These are phyloP conservation scores for Magnolia sinica DNA, from an alignment of 164 flowering plant species.

Conservation along the genomic window DNA sequence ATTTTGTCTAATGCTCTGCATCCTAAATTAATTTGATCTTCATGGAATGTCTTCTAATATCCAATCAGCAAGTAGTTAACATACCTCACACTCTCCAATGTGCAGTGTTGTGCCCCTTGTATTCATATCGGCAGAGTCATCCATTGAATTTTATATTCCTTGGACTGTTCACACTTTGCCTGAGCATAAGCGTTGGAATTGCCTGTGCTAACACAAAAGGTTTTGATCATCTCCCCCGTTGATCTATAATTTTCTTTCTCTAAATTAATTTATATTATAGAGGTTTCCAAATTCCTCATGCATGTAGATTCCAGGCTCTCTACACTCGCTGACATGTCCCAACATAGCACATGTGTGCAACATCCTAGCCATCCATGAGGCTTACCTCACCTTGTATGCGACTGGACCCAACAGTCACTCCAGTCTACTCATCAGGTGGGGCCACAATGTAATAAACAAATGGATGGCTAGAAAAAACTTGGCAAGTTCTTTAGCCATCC, in stretches of 20 bases:
- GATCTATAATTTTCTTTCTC: not conserved
- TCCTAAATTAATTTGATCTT: not conserved
- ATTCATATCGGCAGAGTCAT: conserved; percentile 86
- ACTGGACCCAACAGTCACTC: not conserved
- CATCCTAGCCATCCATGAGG: not conserved
- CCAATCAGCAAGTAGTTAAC: conserved; percentile 7
- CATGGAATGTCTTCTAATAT: not conserved
- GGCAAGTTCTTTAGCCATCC: not conserved
- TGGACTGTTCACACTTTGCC: conserved; percentile 75
- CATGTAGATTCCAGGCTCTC: not conserved
- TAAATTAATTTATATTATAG: not conserved
- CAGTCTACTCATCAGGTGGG: not conserved
- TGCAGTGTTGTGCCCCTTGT: conserved; percentile 89
- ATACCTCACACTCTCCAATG: not conserved
- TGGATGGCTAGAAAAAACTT: not conserved
- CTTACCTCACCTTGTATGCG: not conserved
- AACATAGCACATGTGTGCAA: not conserved
- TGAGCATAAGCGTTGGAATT: conserved; percentile 82
- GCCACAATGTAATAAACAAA: not conserved
- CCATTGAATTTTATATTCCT: conserved; percentile 84
- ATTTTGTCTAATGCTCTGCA: not conserved
- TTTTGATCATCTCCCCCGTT: conserved; percentile 21
- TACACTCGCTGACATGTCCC: not conserved
- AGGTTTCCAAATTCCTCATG: not conserved
- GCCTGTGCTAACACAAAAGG: conserved; percentile 93